phyloP scores from a whole-genome alignment of 139 green algal genomes.

The Haematococcus lacustris region DNA sequence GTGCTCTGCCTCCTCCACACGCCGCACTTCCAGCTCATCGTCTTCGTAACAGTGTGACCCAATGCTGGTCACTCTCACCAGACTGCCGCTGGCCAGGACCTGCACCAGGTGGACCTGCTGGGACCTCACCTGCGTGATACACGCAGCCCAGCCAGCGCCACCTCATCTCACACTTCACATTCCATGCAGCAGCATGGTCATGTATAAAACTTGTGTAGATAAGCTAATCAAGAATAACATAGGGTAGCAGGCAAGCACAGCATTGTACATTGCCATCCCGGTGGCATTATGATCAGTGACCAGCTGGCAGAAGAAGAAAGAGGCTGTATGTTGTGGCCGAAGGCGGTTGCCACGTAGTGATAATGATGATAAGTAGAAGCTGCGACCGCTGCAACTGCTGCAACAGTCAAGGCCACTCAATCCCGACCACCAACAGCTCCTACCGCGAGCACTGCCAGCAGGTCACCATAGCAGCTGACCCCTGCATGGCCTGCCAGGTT shows the following conservation, averaged over 20 bases:
- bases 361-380: background rate
- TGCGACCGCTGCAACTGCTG: too few species aligned
- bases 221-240: too few species aligned
- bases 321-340: too few species aligned
- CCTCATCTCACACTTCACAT: background rate
- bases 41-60: background rate
- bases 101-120: background rate
- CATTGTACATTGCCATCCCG: too few species aligned
- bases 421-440: background rate
- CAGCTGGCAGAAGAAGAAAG: too few species aligned
- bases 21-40: background rate
- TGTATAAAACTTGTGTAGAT: too few species aligned
- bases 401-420: background rate
- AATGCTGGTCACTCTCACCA: background rate
- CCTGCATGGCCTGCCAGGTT: background rate
- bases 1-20: background rate
- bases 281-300: too few species aligned
- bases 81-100: background rate
- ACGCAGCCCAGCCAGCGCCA: too few species aligned
- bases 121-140: background rate
- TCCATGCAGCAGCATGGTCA: too few species aligned
- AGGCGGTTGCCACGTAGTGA: background rate
- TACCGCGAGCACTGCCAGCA: constrained; percentile 3
- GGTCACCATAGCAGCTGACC: background rate
- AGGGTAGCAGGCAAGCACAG: too few species aligned